phyloP scores from a whole-genome alignment of 257 asterid species.

The Nicotiana knightiana region DNA sequence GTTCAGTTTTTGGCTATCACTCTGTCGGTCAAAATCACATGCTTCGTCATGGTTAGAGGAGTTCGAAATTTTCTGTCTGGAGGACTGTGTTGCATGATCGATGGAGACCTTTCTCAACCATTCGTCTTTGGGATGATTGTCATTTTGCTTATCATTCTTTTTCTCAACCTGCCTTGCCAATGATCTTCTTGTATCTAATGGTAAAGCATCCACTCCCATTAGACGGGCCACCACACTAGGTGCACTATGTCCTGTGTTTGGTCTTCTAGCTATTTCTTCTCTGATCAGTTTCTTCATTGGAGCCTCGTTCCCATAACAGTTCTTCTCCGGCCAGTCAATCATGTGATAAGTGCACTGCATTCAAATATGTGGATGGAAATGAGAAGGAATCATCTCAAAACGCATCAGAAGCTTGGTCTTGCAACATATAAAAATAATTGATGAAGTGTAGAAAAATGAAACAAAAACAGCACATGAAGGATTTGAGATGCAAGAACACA shows the following conservation, averaged over 20 bases:
- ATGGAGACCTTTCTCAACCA: slow-evolving; percentile 28
- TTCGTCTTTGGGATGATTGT: slow-evolving; percentile 25
- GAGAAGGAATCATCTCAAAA: neutral
- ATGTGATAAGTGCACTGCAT: slow-evolving; percentile 54
- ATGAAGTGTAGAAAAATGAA: neutral
- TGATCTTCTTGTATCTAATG: slow-evolving; percentile 50
- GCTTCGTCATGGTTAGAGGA: slow-evolving; percentile 29
- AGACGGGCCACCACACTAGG: slow-evolving; percentile 96
- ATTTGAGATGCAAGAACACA: neutral
- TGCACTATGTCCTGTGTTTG: slow-evolving; percentile 41
- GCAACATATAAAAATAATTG: neutral
- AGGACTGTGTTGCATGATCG: slow-evolving; percentile 31
- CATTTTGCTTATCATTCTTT: slow-evolving; percentile 27
- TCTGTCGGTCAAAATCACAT: slow-evolving; percentile 27
- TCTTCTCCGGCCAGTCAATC: slow-evolving; percentile 40
- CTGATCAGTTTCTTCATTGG: slow-evolving; percentile 72
- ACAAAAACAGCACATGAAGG: neutral
- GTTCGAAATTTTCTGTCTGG: slow-evolving; percentile 32
- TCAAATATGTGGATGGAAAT: neutral
- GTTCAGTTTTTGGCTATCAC: slow-evolving; percentile 23
- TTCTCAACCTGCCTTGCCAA: slow-evolving; percentile 21
- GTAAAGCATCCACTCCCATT: slow-evolving; percentile 88
- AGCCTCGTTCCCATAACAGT: slow-evolving; percentile 41
- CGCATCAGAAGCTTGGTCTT: neutral
- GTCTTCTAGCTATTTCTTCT: slow-evolving; percentile 56